Base-by-base conservation (phyloP, 441 rosid species). In the Pelargonium australe region DNA sequence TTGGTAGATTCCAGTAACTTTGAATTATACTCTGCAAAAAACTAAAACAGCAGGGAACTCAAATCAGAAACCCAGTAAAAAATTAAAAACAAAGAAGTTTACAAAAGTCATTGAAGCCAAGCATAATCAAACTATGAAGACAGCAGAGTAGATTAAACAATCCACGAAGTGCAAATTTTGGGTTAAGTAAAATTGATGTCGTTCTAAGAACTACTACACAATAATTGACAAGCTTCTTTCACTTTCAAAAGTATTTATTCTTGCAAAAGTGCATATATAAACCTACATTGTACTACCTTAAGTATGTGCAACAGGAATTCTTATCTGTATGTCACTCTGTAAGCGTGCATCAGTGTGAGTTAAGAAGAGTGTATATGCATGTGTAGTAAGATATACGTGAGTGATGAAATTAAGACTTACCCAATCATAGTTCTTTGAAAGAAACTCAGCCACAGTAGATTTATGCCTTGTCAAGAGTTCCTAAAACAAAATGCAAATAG, bases 391-490 rank as follows among this genome's bases (percentile, higher is more conserved):
- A 19, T 11, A 2, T 11, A 14, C 0, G 1, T 12, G 5, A 1
- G 3, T 53, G 9, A 17, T 14, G 20, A 47, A 17, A 61, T 20
- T 9, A 72, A 51, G 41, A 74, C 85, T 79, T 78, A 87, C 99
- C 99, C 99, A 91, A n/a, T 90, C 97, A 82, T 95, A 93, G 75
- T 91, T 95, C 80, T 83, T 90, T 6, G 86, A 82, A 57, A 95
- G 96, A 77, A 95, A 95, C 73, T 90, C 97, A 28, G 97, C 96
- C 20, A 95, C 99, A 10, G 99, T 95, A 72, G 99, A 89, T 80
- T 95, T 95, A 78, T 95, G 97, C 85, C 99, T 88, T 57, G 97
- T 90, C 75, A 95, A 34, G 23, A 95, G 85, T 77, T 95, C 99
- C 99, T 95, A 83, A 69, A 78, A 75, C 44, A 70, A 68, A 60